Evolutionary conservation across 2,329 filamentous ascomycete genomes (phyloP).

Genomic region (Alternaria angustiovoidea): DNA sequence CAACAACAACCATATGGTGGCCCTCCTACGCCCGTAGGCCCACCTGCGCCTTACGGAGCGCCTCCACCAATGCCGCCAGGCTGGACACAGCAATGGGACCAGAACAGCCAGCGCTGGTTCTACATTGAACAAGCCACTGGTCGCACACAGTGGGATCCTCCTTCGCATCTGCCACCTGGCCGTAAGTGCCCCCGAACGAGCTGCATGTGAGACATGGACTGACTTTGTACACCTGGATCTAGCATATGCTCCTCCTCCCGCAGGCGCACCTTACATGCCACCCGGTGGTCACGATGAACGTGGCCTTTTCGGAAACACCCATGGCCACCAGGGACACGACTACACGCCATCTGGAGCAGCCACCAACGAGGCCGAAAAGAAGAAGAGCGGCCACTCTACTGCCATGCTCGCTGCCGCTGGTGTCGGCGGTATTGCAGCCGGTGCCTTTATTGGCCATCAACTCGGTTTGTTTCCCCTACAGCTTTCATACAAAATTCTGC

Average conservation of each 20-base stretch:
- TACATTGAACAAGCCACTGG: slow-evolving; percentile 70
- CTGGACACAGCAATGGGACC: slow-evolving; percentile 71
- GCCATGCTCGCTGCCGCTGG: slow-evolving; percentile 64
- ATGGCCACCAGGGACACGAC: slow-evolving; percentile 36
- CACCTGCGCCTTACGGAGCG: slow-evolving; percentile 53
- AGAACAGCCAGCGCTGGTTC: slow-evolving; percentile 68
- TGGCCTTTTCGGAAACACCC: slow-evolving; percentile 40
- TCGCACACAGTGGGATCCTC: slow-evolving; percentile 70
- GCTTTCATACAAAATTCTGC: background rate
- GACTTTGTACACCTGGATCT: too few species aligned
- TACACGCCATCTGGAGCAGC: slow-evolving; percentile 35
- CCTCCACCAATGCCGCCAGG: slow-evolving; percentile 62
- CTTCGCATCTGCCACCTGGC: slow-evolving; percentile 50
- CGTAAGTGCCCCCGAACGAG: background rate
- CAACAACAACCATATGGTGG: slow-evolving; percentile 36
- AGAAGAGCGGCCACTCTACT: slow-evolving; percentile 54
- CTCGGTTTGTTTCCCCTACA: slow-evolving; percentile 56
- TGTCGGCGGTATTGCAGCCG: slow-evolving; percentile 67
- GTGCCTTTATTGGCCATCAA: slow-evolving; percentile 65
- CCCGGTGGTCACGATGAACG: slow-evolving; percentile 38
- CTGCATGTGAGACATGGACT: too few species aligned
- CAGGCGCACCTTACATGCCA: slow-evolving; percentile 33
- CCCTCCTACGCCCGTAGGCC: slow-evolving; percentile 40
- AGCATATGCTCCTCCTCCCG: slow-evolving; percentile 42
- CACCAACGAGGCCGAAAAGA: slow-evolving; percentile 43